Percentiles rank a stretch among this genome's conserved stretches.
phyloP scores from a whole-genome alignment of 495 filamentous ascomycete species.

The Thozetella sp. region DNA sequence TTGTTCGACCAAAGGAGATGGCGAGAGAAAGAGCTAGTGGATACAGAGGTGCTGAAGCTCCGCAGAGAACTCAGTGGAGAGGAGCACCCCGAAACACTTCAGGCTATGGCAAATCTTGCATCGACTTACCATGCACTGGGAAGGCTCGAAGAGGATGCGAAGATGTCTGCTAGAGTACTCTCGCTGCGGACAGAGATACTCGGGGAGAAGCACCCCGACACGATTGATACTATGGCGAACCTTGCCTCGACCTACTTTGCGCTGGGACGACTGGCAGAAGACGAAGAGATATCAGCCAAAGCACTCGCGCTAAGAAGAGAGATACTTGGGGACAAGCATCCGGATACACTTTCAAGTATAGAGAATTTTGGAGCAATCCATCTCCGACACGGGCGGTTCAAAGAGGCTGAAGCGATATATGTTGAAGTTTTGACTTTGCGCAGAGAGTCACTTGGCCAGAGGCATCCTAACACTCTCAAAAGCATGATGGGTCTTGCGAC shows the following conservation, averaged over 20 bases:
- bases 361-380: neutral
- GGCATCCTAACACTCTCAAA: neutral
- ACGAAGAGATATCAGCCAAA: neutral
- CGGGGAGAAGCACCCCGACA: neutral
- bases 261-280: neutral
- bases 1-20: conserved; percentile 11
- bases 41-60: neutral
- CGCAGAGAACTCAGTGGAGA: neutral
- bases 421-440: neutral
- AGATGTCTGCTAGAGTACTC: neutral
- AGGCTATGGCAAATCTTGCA: neutral
- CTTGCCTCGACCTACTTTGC: neutral
- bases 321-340: neutral
- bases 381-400: neutral
- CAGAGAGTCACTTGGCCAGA: neutral
- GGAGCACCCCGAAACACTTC: neutral
- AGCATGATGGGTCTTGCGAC: neutral
- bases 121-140: neutral
- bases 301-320: neutral
- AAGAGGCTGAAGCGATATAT: neutral
- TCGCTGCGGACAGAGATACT: neutral
- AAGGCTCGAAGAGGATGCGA: neutral
- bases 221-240: neutral
- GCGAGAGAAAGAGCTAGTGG: conserved; percentile 12
- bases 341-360: neutral